phyloP scores from a whole-genome alignment of 1,284 basidiomycete genomes.

The Clitocybe nebularis region DNA sequence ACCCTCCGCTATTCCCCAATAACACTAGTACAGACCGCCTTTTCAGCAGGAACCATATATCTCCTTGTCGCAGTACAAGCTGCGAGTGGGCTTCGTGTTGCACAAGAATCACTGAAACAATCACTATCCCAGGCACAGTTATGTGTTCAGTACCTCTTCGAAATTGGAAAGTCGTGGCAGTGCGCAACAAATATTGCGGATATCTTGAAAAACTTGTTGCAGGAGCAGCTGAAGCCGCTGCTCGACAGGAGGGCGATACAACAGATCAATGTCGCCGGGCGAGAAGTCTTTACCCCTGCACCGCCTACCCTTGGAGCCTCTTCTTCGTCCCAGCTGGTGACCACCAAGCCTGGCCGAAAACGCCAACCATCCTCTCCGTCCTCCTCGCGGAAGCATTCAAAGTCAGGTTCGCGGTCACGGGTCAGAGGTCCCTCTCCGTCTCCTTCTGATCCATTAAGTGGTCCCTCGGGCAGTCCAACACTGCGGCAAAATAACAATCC shows the following conservation, averaged over 20 bases:
- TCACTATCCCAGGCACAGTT: constrained; percentile 40
- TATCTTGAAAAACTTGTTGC: constrained; percentile 37
- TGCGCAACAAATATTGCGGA: constrained; percentile 45
- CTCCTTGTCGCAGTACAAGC: constrained; percentile 56
- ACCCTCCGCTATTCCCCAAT: constrained; percentile 59
- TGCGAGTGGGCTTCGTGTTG: constrained; percentile 36
- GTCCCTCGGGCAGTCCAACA: not conserved
- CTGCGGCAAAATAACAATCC: not conserved
- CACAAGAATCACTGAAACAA: constrained; percentile 32
- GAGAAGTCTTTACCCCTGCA: constrained; percentile 3
- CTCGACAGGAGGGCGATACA: constrained; percentile 23
- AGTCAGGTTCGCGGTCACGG: no score
- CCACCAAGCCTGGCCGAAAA: not conserved
- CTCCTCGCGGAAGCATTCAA: not conserved
- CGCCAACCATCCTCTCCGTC: not conserved
- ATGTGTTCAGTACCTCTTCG: constrained; percentile 45
- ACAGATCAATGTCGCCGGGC: constrained; percentile 3
- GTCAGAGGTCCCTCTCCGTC: no score
- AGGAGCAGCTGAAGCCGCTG: constrained; percentile 33
- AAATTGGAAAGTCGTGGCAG: constrained; percentile 49
- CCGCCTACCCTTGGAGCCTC: not conserved
- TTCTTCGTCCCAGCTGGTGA: not conserved
- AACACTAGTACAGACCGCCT: constrained; percentile 60
- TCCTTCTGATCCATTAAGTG: no score
- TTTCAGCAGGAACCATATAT: constrained; percentile 63